Base-by-base conservation (phyloP, 306 rosid genomes). In the Dryas drummondii region DNA sequence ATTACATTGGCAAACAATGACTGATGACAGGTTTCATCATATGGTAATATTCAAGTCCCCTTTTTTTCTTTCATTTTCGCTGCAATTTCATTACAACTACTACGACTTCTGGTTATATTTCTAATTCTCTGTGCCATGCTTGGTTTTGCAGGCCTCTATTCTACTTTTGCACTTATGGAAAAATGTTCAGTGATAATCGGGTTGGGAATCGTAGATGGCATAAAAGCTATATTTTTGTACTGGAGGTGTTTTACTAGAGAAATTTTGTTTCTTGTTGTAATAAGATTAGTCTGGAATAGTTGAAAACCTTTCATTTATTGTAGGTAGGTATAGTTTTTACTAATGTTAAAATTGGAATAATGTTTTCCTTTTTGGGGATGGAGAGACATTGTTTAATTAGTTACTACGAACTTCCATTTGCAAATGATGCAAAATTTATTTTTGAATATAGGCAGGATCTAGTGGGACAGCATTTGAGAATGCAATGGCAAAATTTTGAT, bases 1-100 rank as follows among this genome's bases (percentile, higher is more conserved):
- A 90, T 79, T 90, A 87, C 80, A 72, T 76, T 54, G 80, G 88
- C 65, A 90, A 90, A 72, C 88, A 82, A 76, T 90, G 81, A 80
- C 70, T 67, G 57, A 42, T 52, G 70, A 57, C 52, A 63, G 44
- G n/a, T 42, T 10, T 49, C 14, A 70, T 51, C 22, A 76, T 19
- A 45, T 49, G 83, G 80, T 55, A 79, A 78, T 53, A 19, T 32
- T 59, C 37, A 13, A 76, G 60, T 10, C n/a, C 54, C 40, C 72
- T 17, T 56, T 62, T 19, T n/a, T 40, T 55, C 27, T 71, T 63
- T 66, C 62, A 62, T 59, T 45, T 49, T 63, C 16, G 27, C 54
- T 41, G 55, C 64, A 19, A 56, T 41, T 61, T 71, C 65, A 58
- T 79, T 4, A 6, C 6, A 26, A 6, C 41, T 67, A 6, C 5